Base-by-base conservation (phyloP, 768 basidiomycete species). In the Hygrophorus russula region DNA sequence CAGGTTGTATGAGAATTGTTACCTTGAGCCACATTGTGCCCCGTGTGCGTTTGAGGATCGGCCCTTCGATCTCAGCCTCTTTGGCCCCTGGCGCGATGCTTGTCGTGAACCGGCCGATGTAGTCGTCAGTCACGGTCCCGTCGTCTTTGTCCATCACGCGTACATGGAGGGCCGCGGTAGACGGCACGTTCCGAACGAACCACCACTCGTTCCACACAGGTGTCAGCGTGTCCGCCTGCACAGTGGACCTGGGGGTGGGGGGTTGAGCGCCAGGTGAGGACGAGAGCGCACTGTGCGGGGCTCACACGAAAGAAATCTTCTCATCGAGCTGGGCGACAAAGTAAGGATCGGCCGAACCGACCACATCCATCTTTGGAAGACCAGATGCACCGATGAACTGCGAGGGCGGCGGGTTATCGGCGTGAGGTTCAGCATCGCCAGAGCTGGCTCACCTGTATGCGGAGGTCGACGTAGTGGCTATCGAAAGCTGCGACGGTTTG, bases 161-260 rank as follows among this genome's bases (percentile, higher is more conserved):
- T n/a, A 86, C 73, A 4, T 62, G 56, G 6, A 88, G 59, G 18
- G 62, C 66, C 6, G 82, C 82, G n/a, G 63, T 69, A 4, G 55
- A 57, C 0, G 85, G 84, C 11, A 87, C 83, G 53, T 82, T 85
- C 60, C 77, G 81, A 48, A 87, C 60, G 28, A 64, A 61, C 85
- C 85, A 87, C 7, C 66, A 48, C 54, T 85, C 84, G 52, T 88
- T 80, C 84, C 84, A 87, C 14, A 82, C 77, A 0, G 85, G 85
- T 0, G 62, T 51, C 14, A 77, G 57, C 5, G 76, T 78, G 36
- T 74, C 64, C 10, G 59, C 42, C 50, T 80, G 68, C 8, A 87
- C 78, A 0, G 77, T 73, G 0, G 85, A 87, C 33, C 85, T 87
- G 48, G 14, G 44, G 9, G 28, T 44, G 15, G 6, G 0, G 41